phyloP scores from a whole-genome alignment of 1,139 yeast genomes.

The Casaregolazyma lundiana region DNA sequence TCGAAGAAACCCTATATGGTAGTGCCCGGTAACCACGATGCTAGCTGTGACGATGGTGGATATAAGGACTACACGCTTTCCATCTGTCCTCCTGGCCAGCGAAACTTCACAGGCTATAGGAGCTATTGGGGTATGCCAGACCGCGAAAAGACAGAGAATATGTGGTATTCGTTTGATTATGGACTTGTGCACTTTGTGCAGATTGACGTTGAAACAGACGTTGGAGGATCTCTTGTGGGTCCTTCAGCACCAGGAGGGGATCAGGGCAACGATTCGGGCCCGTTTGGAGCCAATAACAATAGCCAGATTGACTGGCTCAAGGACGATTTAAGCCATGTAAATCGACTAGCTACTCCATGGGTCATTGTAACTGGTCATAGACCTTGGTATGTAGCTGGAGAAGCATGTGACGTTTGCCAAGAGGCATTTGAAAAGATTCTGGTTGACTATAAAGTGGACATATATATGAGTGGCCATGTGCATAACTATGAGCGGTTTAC shows the following conservation, averaged over 20 bases:
- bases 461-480: conserved; percentile 30
- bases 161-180: conserved; percentile 34
- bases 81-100: conserved; percentile 26
- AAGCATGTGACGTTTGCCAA: conserved; percentile 26
- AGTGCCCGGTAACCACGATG: conserved; percentile 31
- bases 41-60: conserved; percentile 24
- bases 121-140: conserved; percentile 28
- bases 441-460: conserved; percentile 26
- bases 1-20: conserved; percentile 26
- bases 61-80: conserved; percentile 17
- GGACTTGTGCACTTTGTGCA: conserved; percentile 31
- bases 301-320: conserved; percentile 37
- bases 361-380: conserved; percentile 36
- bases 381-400: conserved; percentile 32
- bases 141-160: conserved; percentile 19
- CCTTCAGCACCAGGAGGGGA: conserved; percentile 25
- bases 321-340: conserved; percentile 39
- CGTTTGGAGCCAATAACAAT: conserved; percentile 28
- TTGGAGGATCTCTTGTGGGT: conserved; percentile 21
- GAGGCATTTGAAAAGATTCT: conserved; percentile 29
- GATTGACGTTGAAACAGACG: conserved; percentile 31
- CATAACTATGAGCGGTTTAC: conserved; percentile 29
- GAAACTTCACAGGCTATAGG: conserved; percentile 25
- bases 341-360: conserved; percentile 32
- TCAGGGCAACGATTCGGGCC: conserved; percentile 24